phyloP scores from a whole-genome alignment of 495 filamentous ascomycete species.

The Annulohypoxylon bovei region DNA sequence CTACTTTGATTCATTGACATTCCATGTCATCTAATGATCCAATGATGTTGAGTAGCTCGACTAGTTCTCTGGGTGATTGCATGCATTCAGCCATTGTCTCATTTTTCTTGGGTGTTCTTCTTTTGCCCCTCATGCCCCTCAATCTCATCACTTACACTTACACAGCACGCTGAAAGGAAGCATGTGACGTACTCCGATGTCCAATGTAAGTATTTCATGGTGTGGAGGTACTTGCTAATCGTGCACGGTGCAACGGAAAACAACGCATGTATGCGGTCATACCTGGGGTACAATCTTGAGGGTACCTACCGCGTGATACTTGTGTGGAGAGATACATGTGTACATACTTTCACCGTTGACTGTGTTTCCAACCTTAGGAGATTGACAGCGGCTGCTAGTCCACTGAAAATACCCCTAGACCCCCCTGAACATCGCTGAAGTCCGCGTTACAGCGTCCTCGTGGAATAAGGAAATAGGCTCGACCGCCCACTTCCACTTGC shows the following conservation, averaged over 20 bases:
- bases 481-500: conserved; percentile 16
- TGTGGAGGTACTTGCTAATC: conserved; percentile 10
- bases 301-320: conserved; percentile 14
- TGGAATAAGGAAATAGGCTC: conserved; percentile 19
- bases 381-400: conserved; percentile 6
- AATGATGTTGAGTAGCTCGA: conserved; percentile 8
- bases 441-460: neutral
- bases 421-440: conserved; percentile 2
- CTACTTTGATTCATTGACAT: conserved; percentile 13
- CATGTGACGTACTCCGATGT: conserved; percentile 34
- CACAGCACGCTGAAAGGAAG: conserved; percentile 2
- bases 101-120: conserved; percentile 15
- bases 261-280: conserved; percentile 30
- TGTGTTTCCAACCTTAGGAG: neutral
- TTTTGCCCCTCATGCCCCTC: conserved; percentile 29
- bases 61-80: conserved; percentile 14
- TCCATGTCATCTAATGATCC: neutral
- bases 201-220: neutral
- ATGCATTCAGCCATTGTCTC: conserved; percentile 36
- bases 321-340: neutral
- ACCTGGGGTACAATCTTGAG: neutral
- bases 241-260: conserved; percentile 14
- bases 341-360: neutral
- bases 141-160: neutral
- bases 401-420: neutral